Evolutionary conservation across 352 stramenopile genomes (phyloP), one percentile per base, ranked within the genome.

Genomic region (Pythium pectinolyticum): DNA sequence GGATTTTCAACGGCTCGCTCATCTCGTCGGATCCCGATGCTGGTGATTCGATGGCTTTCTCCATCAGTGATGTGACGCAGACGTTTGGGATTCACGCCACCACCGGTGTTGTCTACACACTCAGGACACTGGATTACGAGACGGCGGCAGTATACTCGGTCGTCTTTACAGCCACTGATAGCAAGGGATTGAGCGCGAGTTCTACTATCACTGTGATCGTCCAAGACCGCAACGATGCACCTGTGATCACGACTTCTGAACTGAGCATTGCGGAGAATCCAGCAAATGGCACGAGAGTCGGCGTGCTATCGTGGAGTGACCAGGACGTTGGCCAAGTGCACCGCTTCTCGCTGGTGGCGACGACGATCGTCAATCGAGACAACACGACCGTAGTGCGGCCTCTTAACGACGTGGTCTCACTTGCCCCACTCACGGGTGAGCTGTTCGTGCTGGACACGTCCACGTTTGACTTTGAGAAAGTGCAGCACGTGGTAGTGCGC

Each of bases 191-290:
- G 22, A 54, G 28, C 9, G 27, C 52, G 7, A 32, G 56, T 1
- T 49, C 48, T 1, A 57, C 35, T 5, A 17, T 75, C n/a, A 60
- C 52, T 22, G 51, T 75, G 4, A 25, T 67, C 10, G 43, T 75
- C 8, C 54, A 60, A 28, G 69, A 75, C 31, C 60, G 63, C 6
- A 75, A 75, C 11, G 69, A 75, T 30, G 47, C 64, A 5, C 69
- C 69, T 3, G 15, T 57, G 3, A 64, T 75, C 24, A 19, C 22
- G 0, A 54, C 58, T 22, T 25, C 11, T 15, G 31, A 30, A 0
- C 43, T 75, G 4, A 45, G 15, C 11, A 22, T 75, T 6, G 20
- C 19, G 19, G 69, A 75, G 25, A 72, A 75, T 43, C 2, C 25
- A 6, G 43, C 14, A 1, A 48, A 59, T 24, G 61, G 53, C 0